Conservation (phyloP, 1,284 basidiomycete genomes). For the Malassezia obtusa region DNA sequence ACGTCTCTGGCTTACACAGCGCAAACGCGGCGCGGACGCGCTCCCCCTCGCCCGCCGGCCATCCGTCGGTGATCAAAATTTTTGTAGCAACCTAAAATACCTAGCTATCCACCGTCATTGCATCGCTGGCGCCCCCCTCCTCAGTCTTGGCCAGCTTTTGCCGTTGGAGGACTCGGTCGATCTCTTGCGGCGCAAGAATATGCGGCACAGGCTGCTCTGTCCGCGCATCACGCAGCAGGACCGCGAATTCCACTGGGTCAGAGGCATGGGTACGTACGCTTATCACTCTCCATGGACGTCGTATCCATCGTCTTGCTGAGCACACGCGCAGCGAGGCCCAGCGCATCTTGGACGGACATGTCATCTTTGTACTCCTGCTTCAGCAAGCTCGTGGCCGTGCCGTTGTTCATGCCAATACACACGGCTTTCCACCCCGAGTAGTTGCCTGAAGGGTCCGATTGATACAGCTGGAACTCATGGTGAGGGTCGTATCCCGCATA, state of each 20-base stretch:
- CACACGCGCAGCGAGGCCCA: slow-evolving; percentile 77
- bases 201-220: slow-evolving; percentile 76
- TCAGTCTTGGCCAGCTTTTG: slow-evolving; percentile 75
- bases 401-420: slow-evolving; percentile 92
- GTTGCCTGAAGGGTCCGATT: slow-evolving; percentile 95
- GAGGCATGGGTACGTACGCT: slow-evolving; percentile 20
- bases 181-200: slow-evolving; percentile 83
- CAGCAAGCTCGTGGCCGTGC: slow-evolving; percentile 80
- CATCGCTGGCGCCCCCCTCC: slow-evolving; percentile 49
- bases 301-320: slow-evolving; percentile 99
- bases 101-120: slow-evolving; percentile 36
- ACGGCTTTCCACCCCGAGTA: slow-evolving; percentile 99
- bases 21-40: slow-evolving; percentile 14
- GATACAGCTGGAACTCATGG: slow-evolving; percentile 93
- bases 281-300: slow-evolving; percentile 65
- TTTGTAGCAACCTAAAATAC: slow-evolving; percentile 5
- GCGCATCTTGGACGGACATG: slow-evolving; percentile 59
- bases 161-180: slow-evolving; percentile 69
- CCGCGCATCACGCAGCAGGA: slow-evolving; percentile 69
- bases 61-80: slow-evolving; percentile 6
- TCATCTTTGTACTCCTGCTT: slow-evolving; percentile 99
- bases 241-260: slow-evolving; percentile 83
- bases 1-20: slow-evolving; percentile 16
- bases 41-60: neutral
- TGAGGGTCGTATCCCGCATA: slow-evolving; percentile 95